A percentile compares a stretch with the other conserved stretches of the same genome.
These are phyloP conservation scores for Apostasia ramifera DNA, from an alignment of 106 monocot genomes.

Conservation along the genomic window DNA sequence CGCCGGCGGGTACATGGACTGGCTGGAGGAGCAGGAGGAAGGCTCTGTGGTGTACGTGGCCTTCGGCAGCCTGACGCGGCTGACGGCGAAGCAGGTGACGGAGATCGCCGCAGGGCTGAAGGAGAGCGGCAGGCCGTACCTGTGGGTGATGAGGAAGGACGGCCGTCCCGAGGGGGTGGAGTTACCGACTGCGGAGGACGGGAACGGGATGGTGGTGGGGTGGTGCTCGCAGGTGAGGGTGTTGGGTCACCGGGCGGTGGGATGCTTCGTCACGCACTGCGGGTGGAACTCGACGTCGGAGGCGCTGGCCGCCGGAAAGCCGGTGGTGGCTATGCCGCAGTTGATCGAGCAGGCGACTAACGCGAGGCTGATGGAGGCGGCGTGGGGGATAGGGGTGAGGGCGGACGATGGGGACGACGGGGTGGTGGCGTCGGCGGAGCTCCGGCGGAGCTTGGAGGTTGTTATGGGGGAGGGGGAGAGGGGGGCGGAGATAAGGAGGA, in stretches of 20 bases:
- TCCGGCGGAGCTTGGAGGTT: slow-evolving; percentile 28
- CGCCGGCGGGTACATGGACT: slow-evolving; percentile 29
- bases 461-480: slow-evolving; percentile 23
- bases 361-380: slow-evolving; percentile 18
- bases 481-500: slow-evolving; percentile 17
- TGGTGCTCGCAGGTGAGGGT: slow-evolving; percentile 44
- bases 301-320: slow-evolving; percentile 22
- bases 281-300: slow-evolving; percentile 51
- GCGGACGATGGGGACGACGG: slow-evolving; percentile 14
- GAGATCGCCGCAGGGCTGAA: slow-evolving; percentile 33
- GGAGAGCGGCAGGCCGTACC: slow-evolving; percentile 31
- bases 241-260: slow-evolving; percentile 30
- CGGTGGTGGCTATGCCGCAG: slow-evolving; percentile 24
- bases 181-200: neutral
- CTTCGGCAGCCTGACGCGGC: slow-evolving; percentile 33
- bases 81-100: slow-evolving; percentile 23
- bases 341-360: slow-evolving; percentile 34
- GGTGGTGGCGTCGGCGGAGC: slow-evolving; percentile 24
- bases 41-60: slow-evolving; percentile 46
- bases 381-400: slow-evolving; percentile 32
- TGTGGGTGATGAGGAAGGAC: slow-evolving; percentile 46
- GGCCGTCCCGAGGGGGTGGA: slow-evolving; percentile 13
- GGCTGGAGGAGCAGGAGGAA: slow-evolving; percentile 38
- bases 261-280: slow-evolving; percentile 56
- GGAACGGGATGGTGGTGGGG: slow-evolving; percentile 30